Percentiles rank a stretch among this genome's conserved stretches.
phyloP scores from a whole-genome alignment of 2,329 filamentous ascomycete species.

The Sarocladium brachiariae region DNA sequence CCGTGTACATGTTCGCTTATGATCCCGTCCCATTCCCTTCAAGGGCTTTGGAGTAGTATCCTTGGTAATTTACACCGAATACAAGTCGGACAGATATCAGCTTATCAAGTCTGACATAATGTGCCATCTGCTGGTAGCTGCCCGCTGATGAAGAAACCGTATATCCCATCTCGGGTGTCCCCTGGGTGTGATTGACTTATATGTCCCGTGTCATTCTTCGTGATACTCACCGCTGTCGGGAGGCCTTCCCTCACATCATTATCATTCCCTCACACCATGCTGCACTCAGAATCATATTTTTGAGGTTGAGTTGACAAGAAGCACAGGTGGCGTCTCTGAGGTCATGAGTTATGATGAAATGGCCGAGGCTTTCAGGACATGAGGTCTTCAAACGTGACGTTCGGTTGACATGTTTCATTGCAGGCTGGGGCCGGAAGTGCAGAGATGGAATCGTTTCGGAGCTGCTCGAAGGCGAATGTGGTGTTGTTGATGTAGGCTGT shows the following conservation, averaged over 20 bases:
- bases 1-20: too few relatives aligned
- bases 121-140: slow-evolving; percentile 17
- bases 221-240: slow-evolving; percentile 16
- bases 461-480: slow-evolving; percentile 13
- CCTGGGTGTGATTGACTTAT: slow-evolving; percentile 16
- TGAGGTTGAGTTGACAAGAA: slow-evolving; percentile 15
- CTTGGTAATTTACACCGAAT: too few relatives aligned
- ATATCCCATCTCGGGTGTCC: slow-evolving; percentile 17
- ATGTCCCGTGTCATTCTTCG: slow-evolving; percentile 18
- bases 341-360: slow-evolving; percentile 13
- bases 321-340: slow-evolving; percentile 12
- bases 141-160: slow-evolving; percentile 16
- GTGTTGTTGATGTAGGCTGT: slow-evolving; percentile 12
- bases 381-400: slow-evolving; percentile 18
- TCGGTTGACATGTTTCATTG: slow-evolving; percentile 13
- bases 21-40: too few relatives aligned
- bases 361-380: slow-evolving; percentile 16
- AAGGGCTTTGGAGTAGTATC: too few relatives aligned
- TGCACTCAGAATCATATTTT: slow-evolving; percentile 17
- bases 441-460: slow-evolving; percentile 13
- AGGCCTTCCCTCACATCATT: slow-evolving; percentile 17
- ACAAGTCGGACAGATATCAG: too few relatives aligned
- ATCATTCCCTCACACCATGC: slow-evolving; percentile 16
- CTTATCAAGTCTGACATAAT: too few relatives aligned
- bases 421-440: slow-evolving; percentile 12